Base-by-base conservation (phyloP, 2,329 filamentous ascomycete genomes). In the Sporothrix humicola region DNA sequence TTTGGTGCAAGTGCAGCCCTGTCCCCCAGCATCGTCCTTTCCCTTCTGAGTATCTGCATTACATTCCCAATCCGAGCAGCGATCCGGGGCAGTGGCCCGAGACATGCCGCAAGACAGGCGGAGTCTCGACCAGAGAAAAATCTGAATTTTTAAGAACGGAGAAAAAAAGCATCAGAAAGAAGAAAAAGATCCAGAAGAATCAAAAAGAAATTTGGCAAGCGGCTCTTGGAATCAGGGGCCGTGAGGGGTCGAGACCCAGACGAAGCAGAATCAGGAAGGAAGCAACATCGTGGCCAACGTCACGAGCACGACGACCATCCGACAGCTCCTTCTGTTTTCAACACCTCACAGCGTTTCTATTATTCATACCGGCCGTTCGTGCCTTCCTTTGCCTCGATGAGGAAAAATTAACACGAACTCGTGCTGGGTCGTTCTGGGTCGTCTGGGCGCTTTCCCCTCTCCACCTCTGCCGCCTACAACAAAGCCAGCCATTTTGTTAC, bases 401-500 rank as follows among this genome's bases (percentile, higher is more conserved):
- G 58, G 69, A 68, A 65, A 70, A 71, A 44, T 20, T 31, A 65
- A 63, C 50, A 71, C 71, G 71, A 59, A 69, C 58, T 48, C 23
- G 61, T 20, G 52, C 44, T 69, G 42, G 31, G 31, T 37, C 31
- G 31, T 37, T 5, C 31, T 37, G 31, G 31, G 37, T 23, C 48
- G 48, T 65, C 46, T 31, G 68, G 69, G 69, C 69, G 26, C 48
- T 20, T 71, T 74, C 46, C 63, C 68, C 72, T 68, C 69, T 70
- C 65, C 58, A 20, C 65, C 26, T 68, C 63, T 46, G 56, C 63
- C 56, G 59, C 44, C 46, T 61, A 31, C 71, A 65, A 61, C 69
- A 70, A 73, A 71, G 37, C 52, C 72, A 9, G 66, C 72, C 73
- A 75, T 75, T 76, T 77, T 82, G 78, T 86, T 85, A 85, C 84